Evolutionary conservation across 78 protist genomes (phyloP).

Genomic region (Dictyostelium firmibasis): DNA sequence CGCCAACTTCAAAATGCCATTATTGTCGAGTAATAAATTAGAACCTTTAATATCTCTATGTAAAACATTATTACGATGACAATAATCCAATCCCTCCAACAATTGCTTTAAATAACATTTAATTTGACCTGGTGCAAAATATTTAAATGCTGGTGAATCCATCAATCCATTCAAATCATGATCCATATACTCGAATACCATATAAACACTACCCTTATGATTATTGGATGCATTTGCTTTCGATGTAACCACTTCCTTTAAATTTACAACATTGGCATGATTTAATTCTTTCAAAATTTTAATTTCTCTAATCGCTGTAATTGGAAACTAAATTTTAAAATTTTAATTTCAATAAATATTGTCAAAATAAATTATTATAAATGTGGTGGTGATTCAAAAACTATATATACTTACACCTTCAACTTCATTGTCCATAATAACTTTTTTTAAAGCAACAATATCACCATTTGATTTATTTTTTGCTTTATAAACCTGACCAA

Average conservation of each 20-base stretch:
- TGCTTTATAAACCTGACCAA: constrained; percentile 91
- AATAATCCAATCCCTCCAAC: constrained; percentile 86
- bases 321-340: constrained; percentile 85
- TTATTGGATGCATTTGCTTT: constrained; percentile 21
- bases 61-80: constrained; percentile 87
- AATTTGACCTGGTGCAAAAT: constrained; percentile 82
- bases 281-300: constrained; percentile 87
- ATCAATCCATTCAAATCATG: constrained; percentile 91
- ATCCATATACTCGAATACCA: constrained; percentile 93
- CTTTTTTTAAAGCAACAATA: constrained; percentile 94
- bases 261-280: constrained; percentile 87
- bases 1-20: constrained; percentile 88
- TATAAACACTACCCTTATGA: constrained; percentile 84
- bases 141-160: constrained; percentile 55
- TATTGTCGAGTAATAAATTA: constrained; percentile 70
- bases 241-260: constrained; percentile 79
- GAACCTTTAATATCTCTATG: constrained; percentile 92
- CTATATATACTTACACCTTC: constrained; percentile 92
- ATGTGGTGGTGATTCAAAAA: too few relatives aligned
- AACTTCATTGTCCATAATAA: constrained; percentile 90
- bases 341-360: background rate
- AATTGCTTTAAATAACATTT: constrained; percentile 92
- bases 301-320: constrained; percentile 97
- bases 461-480: constrained; percentile 55
- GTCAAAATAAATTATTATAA: too few relatives aligned